Evolutionary conservation across 2,329 filamentous ascomycete genomes (phyloP).

Genomic region (Aspergillus quadricinctus): DNA sequence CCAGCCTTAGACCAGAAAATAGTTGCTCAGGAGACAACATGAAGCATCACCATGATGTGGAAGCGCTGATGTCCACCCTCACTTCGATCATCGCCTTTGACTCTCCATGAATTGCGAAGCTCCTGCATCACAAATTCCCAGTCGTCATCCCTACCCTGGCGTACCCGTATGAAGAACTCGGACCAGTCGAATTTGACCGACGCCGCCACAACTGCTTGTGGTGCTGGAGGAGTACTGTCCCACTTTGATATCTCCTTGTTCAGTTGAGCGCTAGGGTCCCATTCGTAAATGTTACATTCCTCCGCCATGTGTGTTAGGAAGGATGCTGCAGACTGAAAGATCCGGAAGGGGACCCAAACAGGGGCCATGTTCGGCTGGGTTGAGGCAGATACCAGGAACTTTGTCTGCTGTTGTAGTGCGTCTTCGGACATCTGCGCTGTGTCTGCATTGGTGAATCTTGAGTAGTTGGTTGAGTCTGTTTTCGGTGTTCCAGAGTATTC

Average conservation of each 20-base stretch:
- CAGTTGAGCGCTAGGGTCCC: constrained; percentile 9
- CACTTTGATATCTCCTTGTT: constrained; percentile 2
- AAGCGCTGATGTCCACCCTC: constrained; percentile 1
- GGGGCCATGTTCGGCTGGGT: constrained; percentile 11
- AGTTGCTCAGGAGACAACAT: constrained; percentile 2
- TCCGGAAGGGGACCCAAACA: constrained; percentile 13
- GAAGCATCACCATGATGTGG: constrained; percentile 15
- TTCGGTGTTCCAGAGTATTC: background rate
- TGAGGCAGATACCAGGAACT: constrained; percentile 14
- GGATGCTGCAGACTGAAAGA: constrained; percentile 8
- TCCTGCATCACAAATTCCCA: constrained; percentile 9
- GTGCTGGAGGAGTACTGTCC: background rate
- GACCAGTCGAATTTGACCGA: constrained; percentile 21
- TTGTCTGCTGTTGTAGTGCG: constrained; percentile 4
- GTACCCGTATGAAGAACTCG: constrained; percentile 14
- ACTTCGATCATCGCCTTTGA: background rate
- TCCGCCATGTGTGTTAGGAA: constrained; percentile 15
- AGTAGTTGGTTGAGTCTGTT: background rate
- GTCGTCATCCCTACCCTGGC: constrained; percentile 15
- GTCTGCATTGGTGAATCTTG: background rate
- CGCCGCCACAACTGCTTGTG: constrained; percentile 9
- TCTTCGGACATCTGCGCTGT: background rate
- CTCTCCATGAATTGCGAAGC: constrained; percentile 13
- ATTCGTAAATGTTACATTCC: constrained; percentile 9
- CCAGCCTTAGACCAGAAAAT: background rate